These are phyloP conservation scores for Termitomyces eurrhizus DNA, from an alignment of 768 basidiomycete genomes.

Conservation along the genomic window DNA sequence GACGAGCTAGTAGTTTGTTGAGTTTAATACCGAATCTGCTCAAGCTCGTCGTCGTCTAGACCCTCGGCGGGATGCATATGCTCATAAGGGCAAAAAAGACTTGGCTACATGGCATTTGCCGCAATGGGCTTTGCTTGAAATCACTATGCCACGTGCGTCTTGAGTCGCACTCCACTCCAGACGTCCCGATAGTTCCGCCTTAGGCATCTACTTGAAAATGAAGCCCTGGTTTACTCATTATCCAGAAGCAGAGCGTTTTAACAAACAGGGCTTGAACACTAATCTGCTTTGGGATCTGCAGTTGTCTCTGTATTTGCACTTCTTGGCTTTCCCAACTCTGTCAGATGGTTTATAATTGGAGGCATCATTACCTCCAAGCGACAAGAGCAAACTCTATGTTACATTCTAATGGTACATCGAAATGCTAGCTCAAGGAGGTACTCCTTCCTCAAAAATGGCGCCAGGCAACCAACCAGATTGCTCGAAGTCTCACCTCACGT, in stretches of 20 bases:
- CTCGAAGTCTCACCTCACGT: not conserved
- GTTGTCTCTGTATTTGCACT: not conserved
- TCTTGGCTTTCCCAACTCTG: not conserved
- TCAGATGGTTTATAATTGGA: not conserved
- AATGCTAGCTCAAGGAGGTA: too few species aligned
- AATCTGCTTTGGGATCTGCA: not conserved
- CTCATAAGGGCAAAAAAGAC: conserved; percentile 16
- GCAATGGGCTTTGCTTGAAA: not conserved
- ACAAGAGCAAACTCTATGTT: not conserved
- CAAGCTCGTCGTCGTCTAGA: conserved; percentile 64
- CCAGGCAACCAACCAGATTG: too few species aligned
- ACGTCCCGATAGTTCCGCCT: not conserved
- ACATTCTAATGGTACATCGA: too few species aligned
- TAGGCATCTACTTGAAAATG: not conserved
- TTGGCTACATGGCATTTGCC: conserved; percentile 2
- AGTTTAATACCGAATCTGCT: conserved; percentile 52
- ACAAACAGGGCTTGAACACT: not conserved
- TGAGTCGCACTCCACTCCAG: not conserved
- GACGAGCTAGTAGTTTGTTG: not conserved
- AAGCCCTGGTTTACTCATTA: not conserved
- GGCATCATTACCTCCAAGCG: not conserved
- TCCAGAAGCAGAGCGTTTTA: not conserved
- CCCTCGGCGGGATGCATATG: conserved; percentile 39
- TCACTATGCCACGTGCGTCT: conserved; percentile 10
- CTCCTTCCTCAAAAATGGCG: too few species aligned